Evolutionary conservation across 2,329 filamentous ascomycete species (phyloP).

Genomic region (Scopulariopsis brevicaulis): DNA sequence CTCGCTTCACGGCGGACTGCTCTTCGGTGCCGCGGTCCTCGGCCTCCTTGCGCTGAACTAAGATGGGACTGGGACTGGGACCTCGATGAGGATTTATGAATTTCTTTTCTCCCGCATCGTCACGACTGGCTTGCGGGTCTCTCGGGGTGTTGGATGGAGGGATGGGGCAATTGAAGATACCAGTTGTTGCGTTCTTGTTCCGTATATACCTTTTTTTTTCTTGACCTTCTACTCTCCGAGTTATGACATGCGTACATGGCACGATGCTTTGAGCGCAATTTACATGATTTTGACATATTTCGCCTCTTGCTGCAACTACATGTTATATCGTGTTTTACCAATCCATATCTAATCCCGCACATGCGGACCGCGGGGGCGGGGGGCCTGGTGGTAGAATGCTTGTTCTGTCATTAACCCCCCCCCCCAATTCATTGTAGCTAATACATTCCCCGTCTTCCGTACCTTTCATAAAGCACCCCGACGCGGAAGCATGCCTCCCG

Average conservation of each 20-base stretch:
- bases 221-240: background rate
- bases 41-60: constrained; percentile 7
- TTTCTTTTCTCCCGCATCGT: background rate
- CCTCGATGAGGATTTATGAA: too few species aligned
- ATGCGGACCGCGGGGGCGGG: too few species aligned
- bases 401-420: too few species aligned
- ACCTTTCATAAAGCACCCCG: too few species aligned
- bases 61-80: background rate
- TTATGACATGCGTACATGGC: background rate
- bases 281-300: background rate
- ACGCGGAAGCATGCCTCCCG: too few species aligned
- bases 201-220: background rate
- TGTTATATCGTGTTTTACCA: too few species aligned
- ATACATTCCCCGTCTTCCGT: too few species aligned
- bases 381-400: too few species aligned
- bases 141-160: background rate
- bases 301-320: background rate
- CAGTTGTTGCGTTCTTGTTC: constrained; percentile 1
- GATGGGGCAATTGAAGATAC: background rate
- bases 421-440: too few species aligned
- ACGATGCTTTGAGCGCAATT: background rate
- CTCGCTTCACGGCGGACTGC: constrained; percentile 6
- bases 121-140: background rate
- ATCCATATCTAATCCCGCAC: too few species aligned
- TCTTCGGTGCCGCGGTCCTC: constrained; percentile 7